Conservation (phyloP, 768 basidiomycete genomes). For the Amanita inopinata region DNA sequence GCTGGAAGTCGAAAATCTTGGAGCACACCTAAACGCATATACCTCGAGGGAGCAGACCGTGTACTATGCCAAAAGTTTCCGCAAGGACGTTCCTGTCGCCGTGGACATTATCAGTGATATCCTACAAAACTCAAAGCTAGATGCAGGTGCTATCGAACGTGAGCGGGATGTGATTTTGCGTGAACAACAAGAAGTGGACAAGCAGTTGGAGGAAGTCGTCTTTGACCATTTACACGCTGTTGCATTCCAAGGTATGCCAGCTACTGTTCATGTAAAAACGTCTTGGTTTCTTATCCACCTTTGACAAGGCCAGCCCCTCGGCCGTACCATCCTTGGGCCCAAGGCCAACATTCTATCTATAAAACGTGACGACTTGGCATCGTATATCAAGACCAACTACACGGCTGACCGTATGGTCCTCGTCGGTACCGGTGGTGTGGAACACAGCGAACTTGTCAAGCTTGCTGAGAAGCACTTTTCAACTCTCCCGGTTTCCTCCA, state of each 20-base stretch:
- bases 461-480: conserved; percentile 94
- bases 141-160: conserved; percentile 77
- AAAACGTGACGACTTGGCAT: conserved; percentile 76
- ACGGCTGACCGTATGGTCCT: conserved; percentile 98
- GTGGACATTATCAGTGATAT: conserved; percentile 99
- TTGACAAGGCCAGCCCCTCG: conserved; percentile 76
- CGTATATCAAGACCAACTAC: conserved; percentile 97
- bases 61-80: conserved; percentile 98
- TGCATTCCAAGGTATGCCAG: conserved; percentile 81
- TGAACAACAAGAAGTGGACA: conserved; percentile 98
- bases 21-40: conserved; percentile 96
- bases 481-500: conserved; percentile 74
- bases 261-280: conserved; percentile 1
- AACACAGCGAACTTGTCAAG: conserved; percentile 86
- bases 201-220: conserved; percentile 96
- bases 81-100: conserved; percentile 81
- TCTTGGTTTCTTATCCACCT: conserved; percentile 6
- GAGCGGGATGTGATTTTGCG: conserved; percentile 95
- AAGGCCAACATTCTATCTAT: conserved; percentile 95
- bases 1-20: conserved; percentile 95
- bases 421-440: conserved; percentile 92
- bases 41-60: conserved; percentile 99
- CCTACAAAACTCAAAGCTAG: conserved; percentile 93
- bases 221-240: conserved; percentile 97
- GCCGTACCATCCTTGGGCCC: conserved; percentile 95